phyloP scores from a whole-genome alignment of 768 basidiomycete species.

The Lentinus tigrinus region DNA sequence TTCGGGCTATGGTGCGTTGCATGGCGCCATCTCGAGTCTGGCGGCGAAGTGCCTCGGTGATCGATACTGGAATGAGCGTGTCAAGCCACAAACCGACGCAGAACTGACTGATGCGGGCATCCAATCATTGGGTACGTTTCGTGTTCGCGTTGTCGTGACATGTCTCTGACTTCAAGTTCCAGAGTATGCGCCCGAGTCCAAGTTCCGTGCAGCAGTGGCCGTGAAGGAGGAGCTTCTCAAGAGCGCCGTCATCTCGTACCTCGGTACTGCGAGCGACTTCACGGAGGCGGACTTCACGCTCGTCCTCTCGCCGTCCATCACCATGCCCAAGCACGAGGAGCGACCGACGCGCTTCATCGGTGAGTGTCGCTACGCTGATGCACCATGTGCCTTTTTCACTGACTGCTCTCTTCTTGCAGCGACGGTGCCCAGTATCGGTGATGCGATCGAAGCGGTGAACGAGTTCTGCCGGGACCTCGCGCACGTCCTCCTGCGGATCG shows the following conservation, averaged over 20 bases:
- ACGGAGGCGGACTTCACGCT: conserved; percentile 77
- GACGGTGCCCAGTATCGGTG: conserved; percentile 73
- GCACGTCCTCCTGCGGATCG: conserved; percentile 61
- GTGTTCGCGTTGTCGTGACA: not conserved
- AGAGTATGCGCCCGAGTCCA: conserved; percentile 55
- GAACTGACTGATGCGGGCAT: conserved; percentile 58
- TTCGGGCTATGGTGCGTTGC: conserved; percentile 83
- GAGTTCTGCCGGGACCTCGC: conserved; percentile 61
- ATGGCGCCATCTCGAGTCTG: conserved; percentile 72
- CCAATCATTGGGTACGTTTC: conserved; percentile 52
- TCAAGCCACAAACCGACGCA: conserved; percentile 64
- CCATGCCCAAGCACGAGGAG: conserved; percentile 57
- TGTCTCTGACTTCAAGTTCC: not conserved
- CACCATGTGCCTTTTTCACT: not conserved
- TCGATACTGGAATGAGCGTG: conserved; percentile 53
- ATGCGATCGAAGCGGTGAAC: conserved; percentile 66
- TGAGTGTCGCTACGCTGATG: conserved; percentile 28
- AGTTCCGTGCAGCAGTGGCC: conserved; percentile 58
- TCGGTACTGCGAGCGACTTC: conserved; percentile 71
- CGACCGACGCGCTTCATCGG: conserved; percentile 56
- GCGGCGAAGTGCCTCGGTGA: conserved; percentile 69
- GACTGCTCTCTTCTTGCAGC: conserved; percentile 37
- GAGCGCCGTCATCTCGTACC: conserved; percentile 62
- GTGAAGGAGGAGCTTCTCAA: conserved; percentile 57
- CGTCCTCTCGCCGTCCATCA: conserved; percentile 66